Conservation (phyloP, 192 early-diverging fungal species). For the Linnemannia schmuckeri region DNA sequence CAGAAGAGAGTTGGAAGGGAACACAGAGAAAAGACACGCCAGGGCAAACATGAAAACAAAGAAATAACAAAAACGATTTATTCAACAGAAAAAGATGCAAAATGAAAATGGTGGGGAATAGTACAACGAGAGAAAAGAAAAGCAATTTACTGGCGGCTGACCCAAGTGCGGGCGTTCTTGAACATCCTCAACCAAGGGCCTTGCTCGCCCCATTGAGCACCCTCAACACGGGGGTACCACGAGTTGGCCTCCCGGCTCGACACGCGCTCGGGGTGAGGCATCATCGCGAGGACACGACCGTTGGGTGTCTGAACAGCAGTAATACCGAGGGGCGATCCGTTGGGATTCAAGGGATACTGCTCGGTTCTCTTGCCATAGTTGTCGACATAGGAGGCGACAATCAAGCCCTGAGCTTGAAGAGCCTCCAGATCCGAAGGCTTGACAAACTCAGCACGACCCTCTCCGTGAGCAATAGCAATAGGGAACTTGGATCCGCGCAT, state of each 20-base stretch:
- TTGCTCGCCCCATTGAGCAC: constrained; percentile 72
- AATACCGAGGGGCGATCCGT: constrained; percentile 89
- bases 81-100: not conserved
- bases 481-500: constrained; percentile 94
- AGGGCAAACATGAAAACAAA: not conserved
- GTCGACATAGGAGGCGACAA: constrained; percentile 86
- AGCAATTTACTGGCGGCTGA: constrained; percentile 53
- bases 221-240: constrained; percentile 74
- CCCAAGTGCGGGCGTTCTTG: constrained; percentile 92
- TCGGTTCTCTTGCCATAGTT: constrained; percentile 83
- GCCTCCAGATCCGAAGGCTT: constrained; percentile 53
- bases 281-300: constrained; percentile 93
- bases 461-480: constrained; percentile 97
- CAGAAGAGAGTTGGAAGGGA: too few species aligned
- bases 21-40: not conserved
- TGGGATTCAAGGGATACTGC: constrained; percentile 97
- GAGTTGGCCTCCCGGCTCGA: constrained; percentile 89
- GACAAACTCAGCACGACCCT: constrained; percentile 91
- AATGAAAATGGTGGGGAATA: not conserved
- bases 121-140: not conserved
- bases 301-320: constrained; percentile 88
- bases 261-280: constrained; percentile 99
- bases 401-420: constrained; percentile 64
- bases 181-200: constrained; percentile 96
- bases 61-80: not conserved